These are phyloP conservation scores for Chlorella vulgaris DNA, from an alignment of 139 green algal genomes.

Conservation along the genomic window DNA sequence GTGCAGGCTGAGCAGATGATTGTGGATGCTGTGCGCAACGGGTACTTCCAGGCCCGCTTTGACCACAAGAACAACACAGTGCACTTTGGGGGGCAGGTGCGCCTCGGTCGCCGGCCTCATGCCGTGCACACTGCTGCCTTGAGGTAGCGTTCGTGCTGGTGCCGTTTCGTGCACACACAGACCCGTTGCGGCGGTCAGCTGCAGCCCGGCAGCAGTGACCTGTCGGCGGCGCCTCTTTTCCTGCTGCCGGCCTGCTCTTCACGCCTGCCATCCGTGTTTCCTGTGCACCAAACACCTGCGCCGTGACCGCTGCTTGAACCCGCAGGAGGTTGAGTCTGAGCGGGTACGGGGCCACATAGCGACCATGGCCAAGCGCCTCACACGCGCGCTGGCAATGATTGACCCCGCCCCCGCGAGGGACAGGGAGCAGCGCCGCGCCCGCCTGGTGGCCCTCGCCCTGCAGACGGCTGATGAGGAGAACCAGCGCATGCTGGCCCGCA, in stretches of 20 bases:
- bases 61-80: conserved; percentile 92
- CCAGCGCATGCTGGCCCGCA: conserved; percentile 75
- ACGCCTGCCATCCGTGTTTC: no score
- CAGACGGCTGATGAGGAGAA: conserved; percentile 78
- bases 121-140: background rate
- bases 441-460: conserved; percentile 50
- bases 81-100: conserved; percentile 81
- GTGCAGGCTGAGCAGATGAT: conserved; percentile 82
- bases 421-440: conserved; percentile 36
- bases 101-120: conserved; percentile 10
- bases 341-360: conserved; percentile 64
- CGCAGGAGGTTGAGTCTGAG: conserved; percentile 72
- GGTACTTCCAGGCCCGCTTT: conserved; percentile 88
- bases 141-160: background rate
- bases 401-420: conserved; percentile 29
- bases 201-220: no score
- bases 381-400: conserved; percentile 71
- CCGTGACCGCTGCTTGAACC: no score
- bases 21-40: conserved; percentile 90
- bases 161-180: background rate
- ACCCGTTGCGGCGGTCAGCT: no score
- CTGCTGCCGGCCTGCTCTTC: no score
- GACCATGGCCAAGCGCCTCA: conserved; percentile 71
- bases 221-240: no score
- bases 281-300: no score